phyloP scores from a whole-genome alignment of 1,284 basidiomycete species.

The Ganoderma resinaceum region DNA sequence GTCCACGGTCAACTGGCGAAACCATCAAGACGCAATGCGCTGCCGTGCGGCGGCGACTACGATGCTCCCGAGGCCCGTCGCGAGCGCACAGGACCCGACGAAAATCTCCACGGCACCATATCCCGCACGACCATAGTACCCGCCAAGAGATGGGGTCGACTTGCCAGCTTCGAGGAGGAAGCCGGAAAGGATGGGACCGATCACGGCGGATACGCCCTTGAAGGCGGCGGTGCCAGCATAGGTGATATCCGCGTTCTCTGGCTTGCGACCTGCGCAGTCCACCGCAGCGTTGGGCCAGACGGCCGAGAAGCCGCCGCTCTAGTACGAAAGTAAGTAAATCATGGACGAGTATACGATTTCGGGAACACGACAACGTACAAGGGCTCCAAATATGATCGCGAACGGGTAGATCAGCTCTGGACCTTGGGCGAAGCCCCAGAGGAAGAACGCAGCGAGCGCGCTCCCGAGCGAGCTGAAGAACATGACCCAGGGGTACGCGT shows the following conservation, averaged over 20 bases:
- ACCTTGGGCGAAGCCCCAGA: conserved; percentile 40
- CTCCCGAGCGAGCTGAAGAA: conserved; percentile 34
- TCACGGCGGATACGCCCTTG: conserved; percentile 36
- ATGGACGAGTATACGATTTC: background rate
- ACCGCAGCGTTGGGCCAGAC: conserved; percentile 38
- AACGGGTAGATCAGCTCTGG: conserved; percentile 36
- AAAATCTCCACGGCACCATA: conserved; percentile 39
- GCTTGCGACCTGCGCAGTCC: conserved; percentile 35
- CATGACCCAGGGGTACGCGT: conserved; percentile 40
- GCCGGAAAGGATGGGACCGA: conserved; percentile 38
- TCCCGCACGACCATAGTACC: conserved; percentile 32
- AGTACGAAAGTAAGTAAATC: background rate
- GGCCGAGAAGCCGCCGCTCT: conserved; percentile 40
- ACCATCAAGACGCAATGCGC: background rate
- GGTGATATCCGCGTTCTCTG: conserved; percentile 37
- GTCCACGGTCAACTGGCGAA: background rate
- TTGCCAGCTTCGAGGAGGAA: conserved; percentile 35
- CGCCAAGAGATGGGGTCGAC: conserved; percentile 17
- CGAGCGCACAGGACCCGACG: conserved; percentile 37
- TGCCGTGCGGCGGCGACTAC: conserved; percentile 30
- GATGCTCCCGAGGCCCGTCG: conserved; percentile 32
- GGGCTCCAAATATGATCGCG: conserved; percentile 37
- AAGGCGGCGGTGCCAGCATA: conserved; percentile 35
- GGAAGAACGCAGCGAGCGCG: conserved; percentile 37
- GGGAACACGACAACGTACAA: conserved; percentile 27